Conservation (phyloP, 768 basidiomycete genomes). For the Leccinum subgranulosum region DNA sequence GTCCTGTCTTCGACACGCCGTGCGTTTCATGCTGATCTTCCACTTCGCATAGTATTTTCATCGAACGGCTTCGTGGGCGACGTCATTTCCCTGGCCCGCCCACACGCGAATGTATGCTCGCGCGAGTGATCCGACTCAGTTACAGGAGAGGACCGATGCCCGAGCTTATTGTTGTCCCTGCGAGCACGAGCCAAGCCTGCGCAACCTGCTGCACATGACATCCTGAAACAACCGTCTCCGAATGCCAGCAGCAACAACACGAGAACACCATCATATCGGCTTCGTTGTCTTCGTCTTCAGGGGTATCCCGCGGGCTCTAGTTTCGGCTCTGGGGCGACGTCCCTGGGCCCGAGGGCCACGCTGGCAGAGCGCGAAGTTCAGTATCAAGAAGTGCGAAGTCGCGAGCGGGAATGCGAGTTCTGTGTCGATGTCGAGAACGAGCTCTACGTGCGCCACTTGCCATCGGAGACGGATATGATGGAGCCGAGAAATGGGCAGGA, state of each 20-base stretch:
- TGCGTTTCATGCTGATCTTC: constrained; percentile 7
- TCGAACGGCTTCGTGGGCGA: neutral
- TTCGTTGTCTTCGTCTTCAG: constrained; percentile 18
- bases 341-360: constrained; percentile 25
- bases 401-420: constrained; percentile 34
- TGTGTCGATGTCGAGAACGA: constrained; percentile 25
- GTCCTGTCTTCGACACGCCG: neutral
- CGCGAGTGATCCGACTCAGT: constrained; percentile 30
- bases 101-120: neutral
- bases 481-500: too few relatives aligned
- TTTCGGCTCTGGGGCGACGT: constrained; percentile 2
- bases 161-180: constrained; percentile 45
- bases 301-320: constrained; percentile 2
- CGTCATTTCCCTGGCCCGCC: neutral
- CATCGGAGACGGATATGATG: neutral
- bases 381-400: constrained; percentile 69
- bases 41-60: constrained; percentile 2
- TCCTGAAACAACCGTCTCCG: constrained; percentile 65
- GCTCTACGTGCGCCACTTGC: constrained; percentile 29
- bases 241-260: neutral
- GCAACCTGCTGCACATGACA: constrained; percentile 54
- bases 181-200: constrained; percentile 42
- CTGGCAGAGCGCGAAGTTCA: constrained; percentile 67
- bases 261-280: neutral
- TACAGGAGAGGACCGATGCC: constrained; percentile 68